Conservation (phyloP, 441 rosid genomes). For the Euphorbia celastroides region DNA sequence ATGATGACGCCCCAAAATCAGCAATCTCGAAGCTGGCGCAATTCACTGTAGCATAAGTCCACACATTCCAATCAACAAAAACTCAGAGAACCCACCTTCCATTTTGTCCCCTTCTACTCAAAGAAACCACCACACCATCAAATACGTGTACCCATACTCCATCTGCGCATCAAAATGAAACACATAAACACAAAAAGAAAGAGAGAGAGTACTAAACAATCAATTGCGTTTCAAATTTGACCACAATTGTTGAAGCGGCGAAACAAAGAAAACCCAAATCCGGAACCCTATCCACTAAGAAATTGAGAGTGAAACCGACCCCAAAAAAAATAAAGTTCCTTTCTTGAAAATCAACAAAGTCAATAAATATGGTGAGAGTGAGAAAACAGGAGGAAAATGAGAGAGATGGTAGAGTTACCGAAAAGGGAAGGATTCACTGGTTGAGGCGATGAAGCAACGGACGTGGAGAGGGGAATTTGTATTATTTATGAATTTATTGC, state of each 20-base stretch:
- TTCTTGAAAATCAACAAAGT: constrained; percentile 18
- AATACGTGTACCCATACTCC: constrained; percentile 1
- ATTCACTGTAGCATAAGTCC: constrained; percentile 34
- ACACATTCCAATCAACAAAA: constrained; percentile 26
- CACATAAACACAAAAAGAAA: not conserved
- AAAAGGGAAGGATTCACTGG: not conserved
- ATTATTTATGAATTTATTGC: not conserved
- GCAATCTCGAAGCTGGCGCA: constrained; percentile 28
- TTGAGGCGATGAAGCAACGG: not conserved
- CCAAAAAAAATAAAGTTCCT: constrained; percentile 7
- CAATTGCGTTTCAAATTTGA: constrained; percentile 17
- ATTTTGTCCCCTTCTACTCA: constrained; percentile 20
- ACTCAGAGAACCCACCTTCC: constrained; percentile 28
- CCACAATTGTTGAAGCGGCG: not conserved
- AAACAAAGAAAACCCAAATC: constrained; percentile 1
- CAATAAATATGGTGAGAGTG: not conserved
- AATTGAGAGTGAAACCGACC: constrained; percentile 12
- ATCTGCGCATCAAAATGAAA: not conserved
- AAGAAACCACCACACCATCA: not conserved
- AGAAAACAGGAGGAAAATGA: not conserved
- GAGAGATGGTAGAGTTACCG: not conserved
- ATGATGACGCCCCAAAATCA: constrained; percentile 17
- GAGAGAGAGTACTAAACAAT: not conserved
- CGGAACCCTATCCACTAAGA: constrained; percentile 6
- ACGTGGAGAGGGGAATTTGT: not conserved